Conservation (phyloP, 768 basidiomycete genomes). For the Mycena alexandri region DNA sequence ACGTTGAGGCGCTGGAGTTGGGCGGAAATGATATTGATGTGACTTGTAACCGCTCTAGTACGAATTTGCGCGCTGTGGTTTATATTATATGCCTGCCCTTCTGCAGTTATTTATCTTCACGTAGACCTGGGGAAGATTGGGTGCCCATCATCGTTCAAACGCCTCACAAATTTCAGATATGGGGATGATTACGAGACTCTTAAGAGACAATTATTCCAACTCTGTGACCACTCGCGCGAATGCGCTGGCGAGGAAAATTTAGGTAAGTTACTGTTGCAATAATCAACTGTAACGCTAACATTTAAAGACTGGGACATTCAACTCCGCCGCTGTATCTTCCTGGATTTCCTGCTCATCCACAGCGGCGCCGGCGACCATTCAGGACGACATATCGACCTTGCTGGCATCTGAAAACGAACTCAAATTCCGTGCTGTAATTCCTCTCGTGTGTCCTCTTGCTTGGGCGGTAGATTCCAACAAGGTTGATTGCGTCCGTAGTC, state of each 20-base stretch:
- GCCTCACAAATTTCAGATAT: constrained; percentile 46
- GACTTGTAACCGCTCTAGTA: constrained; percentile 53
- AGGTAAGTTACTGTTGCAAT: constrained; percentile 40
- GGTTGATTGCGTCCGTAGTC: constrained; percentile 54
- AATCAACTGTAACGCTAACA: background rate
- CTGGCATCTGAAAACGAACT: constrained; percentile 25
- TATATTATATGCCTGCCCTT: background rate
- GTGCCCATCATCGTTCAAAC: background rate
- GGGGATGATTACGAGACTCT: constrained; percentile 54
- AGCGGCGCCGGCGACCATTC: constrained; percentile 46
- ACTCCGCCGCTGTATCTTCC: constrained; percentile 42
- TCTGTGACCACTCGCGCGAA: constrained; percentile 56
- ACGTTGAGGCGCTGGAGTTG: constrained; percentile 43
- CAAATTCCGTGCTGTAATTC: constrained; percentile 48
- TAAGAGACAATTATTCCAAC: constrained; percentile 48
- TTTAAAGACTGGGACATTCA: constrained; percentile 49
- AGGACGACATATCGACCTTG: constrained; percentile 48
- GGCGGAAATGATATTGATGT: constrained; percentile 48
- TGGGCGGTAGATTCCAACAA: constrained; percentile 62
- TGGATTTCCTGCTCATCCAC: constrained; percentile 59
- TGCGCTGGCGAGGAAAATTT: constrained; percentile 55
- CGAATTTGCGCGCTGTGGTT: constrained; percentile 59
- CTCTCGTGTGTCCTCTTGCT: constrained; percentile 60
- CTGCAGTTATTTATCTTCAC: background rate
- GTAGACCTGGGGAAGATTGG: constrained; percentile 1